Evolutionary conservation across 2,329 filamentous ascomycete species (phyloP).

Genomic region (Immersiporthe knoxdaviesiana): DNA sequence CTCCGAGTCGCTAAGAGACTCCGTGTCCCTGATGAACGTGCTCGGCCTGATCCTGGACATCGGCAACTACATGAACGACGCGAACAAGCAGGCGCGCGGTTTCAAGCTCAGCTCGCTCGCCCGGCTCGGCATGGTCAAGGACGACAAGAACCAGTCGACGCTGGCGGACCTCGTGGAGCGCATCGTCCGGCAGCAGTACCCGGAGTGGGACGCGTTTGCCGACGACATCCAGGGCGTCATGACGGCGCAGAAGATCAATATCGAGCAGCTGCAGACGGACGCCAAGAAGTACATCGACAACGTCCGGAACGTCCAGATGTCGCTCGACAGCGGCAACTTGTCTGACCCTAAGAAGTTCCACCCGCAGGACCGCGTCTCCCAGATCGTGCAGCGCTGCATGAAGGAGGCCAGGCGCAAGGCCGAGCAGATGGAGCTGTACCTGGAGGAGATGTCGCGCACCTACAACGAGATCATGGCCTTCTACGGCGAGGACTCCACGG

Average conservation of each 20-base stretch:
- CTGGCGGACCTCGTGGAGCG: conserved; percentile 95
- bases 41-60: conserved; percentile 95
- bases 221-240: conserved; percentile 84
- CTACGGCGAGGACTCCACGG: conserved; percentile 89
- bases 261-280: conserved; percentile 86
- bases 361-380: conserved; percentile 90
- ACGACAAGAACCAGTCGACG: conserved; percentile 97
- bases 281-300: conserved; percentile 93
- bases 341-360: conserved; percentile 98
- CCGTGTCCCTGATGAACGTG: conserved; percentile 92
- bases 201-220: conserved; percentile 88
- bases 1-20: conserved; percentile 87
- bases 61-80: conserved; percentile 99
- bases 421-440: conserved; percentile 90
- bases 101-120: conserved; percentile 97
- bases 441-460: conserved; percentile 88
- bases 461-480: conserved; percentile 97
- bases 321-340: conserved; percentile 89
- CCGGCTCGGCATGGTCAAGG: conserved; percentile 95
- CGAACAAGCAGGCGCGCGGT: conserved; percentile 95
- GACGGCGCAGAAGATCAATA: conserved; percentile 84
- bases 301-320: conserved; percentile 89
- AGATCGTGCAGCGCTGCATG: conserved; percentile 91
- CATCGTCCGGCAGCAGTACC: conserved; percentile 94
- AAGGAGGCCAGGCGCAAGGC: conserved; percentile 95